phyloP scores from a whole-genome alignment of 2,329 filamentous ascomycete species.

The Claviceps spartinae region DNA sequence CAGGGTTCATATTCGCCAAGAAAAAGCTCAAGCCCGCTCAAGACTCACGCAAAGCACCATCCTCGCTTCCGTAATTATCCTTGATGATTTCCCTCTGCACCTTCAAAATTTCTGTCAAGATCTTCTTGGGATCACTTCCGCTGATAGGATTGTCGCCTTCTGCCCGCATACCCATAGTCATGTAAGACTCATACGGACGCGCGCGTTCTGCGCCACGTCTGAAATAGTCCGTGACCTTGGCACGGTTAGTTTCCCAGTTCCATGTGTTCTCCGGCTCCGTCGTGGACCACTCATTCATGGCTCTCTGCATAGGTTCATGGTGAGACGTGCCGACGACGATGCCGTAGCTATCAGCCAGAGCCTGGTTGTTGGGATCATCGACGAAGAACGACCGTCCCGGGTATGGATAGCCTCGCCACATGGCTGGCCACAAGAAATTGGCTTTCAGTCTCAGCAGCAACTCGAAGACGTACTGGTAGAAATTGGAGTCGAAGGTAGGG shows the following conservation, averaged over 20 bases:
- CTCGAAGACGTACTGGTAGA: slow-evolving; percentile 51
- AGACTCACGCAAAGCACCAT: slow-evolving; percentile 26
- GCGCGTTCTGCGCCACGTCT: slow-evolving; percentile 40
- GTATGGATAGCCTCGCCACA: slow-evolving; percentile 40
- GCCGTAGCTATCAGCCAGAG: slow-evolving; percentile 47
- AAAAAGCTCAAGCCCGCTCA: neutral
- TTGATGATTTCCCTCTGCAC: slow-evolving; percentile 40
- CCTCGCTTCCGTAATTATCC: slow-evolving; percentile 32
- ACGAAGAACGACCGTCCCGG: slow-evolving; percentile 45
- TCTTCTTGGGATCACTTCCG: slow-evolving; percentile 34
- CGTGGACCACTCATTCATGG: slow-evolving; percentile 34
- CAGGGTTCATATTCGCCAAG: neutral
- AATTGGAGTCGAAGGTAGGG: slow-evolving; percentile 37
- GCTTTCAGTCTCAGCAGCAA: slow-evolving; percentile 43
- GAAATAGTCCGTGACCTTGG: slow-evolving; percentile 43
- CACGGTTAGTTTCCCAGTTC: slow-evolving; percentile 44
- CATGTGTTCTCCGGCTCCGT: slow-evolving; percentile 34
- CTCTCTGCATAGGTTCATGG: slow-evolving; percentile 51
- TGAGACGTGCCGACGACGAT: slow-evolving; percentile 52
- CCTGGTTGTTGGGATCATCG: slow-evolving; percentile 44
- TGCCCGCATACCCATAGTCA: slow-evolving; percentile 47
- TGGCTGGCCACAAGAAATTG: slow-evolving; percentile 56
- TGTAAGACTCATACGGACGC: slow-evolving; percentile 42
- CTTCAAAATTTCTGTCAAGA: slow-evolving; percentile 39
- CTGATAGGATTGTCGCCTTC: slow-evolving; percentile 40